Evolutionary conservation across 768 basidiomycete species (phyloP), one percentile per base, ranked within the genome.

Genomic region (Serendipita vermifera): DNA sequence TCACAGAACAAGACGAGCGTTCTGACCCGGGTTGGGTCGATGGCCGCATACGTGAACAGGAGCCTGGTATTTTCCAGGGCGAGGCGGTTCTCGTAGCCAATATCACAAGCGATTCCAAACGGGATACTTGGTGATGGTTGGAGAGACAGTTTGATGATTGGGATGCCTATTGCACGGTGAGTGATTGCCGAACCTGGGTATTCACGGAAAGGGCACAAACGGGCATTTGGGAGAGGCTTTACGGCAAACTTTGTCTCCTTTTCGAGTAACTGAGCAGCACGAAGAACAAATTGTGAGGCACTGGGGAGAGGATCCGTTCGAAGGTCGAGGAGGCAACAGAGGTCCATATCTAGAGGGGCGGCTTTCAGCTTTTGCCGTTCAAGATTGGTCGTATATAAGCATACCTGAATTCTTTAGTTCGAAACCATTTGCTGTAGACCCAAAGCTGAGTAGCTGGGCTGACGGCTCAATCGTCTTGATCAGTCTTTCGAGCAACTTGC

Each of bases 41-140:
- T 80, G 76, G 90, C 90, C 61, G 94, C 93, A 70, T 99, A 99
- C 67, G 90, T 97, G 80, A 93, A 85, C 57, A 99, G 75, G 58
- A 99, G 71, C 56, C 94, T 79, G 32, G 94, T 99, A 69, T 99
- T 99, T 72, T 99, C 94, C 57, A 99, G 75, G 26, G 94, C 94
- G 55, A 99, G 76, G 64, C 93, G 79, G 70, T 98, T 98, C 74
- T 96, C 94, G 63, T 98, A 98, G 15, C 94, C 94, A 61, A 99
- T 99, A 68, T 99, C 94, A 67, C 94, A 97, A 5, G 93, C 87
- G 63, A 99, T 94, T 56, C 92, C 93, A 53, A 80, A 77, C 6
- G 85, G 84, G 13, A 90, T 73, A 3, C 83, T 81, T 9, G 82
- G 82, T 2, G 87, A 87, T 15, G 89, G 87, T 66, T 89, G 84